These are phyloP conservation scores for Melocanna baccifera DNA, from an alignment of 176 grass and related monocot genomes.

Conservation along the genomic window DNA sequence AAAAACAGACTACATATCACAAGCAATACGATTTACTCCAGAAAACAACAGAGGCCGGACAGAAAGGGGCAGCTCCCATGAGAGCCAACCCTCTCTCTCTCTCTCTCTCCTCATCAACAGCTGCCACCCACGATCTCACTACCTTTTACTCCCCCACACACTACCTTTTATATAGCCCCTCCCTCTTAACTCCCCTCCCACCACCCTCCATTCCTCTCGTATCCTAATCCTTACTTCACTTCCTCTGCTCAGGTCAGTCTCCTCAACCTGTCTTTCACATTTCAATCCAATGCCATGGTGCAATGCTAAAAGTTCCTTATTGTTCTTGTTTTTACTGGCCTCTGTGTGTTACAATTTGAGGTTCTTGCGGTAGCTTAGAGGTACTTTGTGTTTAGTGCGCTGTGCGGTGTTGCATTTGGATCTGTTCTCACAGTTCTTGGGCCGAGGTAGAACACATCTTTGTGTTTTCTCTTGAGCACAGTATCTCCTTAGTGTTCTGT, in stretches of 20 bases:
- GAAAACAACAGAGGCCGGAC: constrained; percentile 9
- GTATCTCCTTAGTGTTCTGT: constrained; percentile 1
- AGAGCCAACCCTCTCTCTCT: neutral
- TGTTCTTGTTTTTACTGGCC: neutral
- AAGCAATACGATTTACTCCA: neutral
- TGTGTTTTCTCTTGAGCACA: neutral
- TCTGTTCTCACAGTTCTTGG: constrained; percentile 35
- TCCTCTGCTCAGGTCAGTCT: constrained; percentile 60
- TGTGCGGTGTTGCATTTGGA: constrained; percentile 34
- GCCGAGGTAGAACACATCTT: constrained; percentile 37
- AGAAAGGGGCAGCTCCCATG: constrained; percentile 15
- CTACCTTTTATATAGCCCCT: constrained; percentile 45
- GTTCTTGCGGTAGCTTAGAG: neutral
- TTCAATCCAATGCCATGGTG: neutral
- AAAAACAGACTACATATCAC: constrained; percentile 12
- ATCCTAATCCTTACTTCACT: constrained; percentile 5
- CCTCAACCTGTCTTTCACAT: neutral
- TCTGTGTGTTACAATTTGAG: neutral
- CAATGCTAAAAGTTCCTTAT: neutral
- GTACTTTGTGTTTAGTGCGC: neutral
- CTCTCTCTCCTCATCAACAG: constrained; percentile 32
- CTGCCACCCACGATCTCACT: constrained; percentile 47
- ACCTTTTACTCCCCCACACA: constrained; percentile 38
- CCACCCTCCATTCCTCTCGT: neutral
- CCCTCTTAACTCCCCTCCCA: constrained; percentile 3